Conservation (phyloP, 2,329 filamentous ascomycete genomes). For the Pochonia chlamydosporia region DNA sequence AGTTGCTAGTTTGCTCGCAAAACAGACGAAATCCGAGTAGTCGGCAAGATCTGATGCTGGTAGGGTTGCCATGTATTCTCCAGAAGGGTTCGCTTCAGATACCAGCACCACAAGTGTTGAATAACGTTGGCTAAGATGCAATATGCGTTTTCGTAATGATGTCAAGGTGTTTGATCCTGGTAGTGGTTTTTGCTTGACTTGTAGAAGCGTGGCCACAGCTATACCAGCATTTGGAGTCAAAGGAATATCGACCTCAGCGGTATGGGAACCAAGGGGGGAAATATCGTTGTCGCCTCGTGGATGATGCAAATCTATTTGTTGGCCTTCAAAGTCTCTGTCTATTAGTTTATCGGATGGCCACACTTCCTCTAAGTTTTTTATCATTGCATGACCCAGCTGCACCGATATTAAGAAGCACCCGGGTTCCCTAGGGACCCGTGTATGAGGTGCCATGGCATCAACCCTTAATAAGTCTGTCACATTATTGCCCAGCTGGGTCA, state of each 20-base stretch:
- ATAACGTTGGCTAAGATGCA: slow-evolving; percentile 51
- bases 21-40: slow-evolving; percentile 45
- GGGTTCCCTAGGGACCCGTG: slow-evolving; percentile 10
- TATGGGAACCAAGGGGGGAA: slow-evolving; percentile 19
- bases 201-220: slow-evolving; percentile 64
- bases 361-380: slow-evolving; percentile 42
- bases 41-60: slow-evolving; percentile 35
- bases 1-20: slow-evolving; percentile 35
- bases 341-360: no score
- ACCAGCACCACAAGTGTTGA: slow-evolving; percentile 64
- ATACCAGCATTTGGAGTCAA: slow-evolving; percentile 65
- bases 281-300: slow-evolving; percentile 8
- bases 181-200: slow-evolving; percentile 64
- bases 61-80: slow-evolving; percentile 34
- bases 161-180: slow-evolving; percentile 41
- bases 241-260: slow-evolving; percentile 65
- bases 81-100: slow-evolving; percentile 41
- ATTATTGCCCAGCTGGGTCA: no score
- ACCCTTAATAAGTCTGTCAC: no score
- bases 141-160: slow-evolving; percentile 50
- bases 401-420: slow-evolving; percentile 46
- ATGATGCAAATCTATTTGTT: slow-evolving; percentile 40
- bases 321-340: no score
- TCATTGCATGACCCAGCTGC: slow-evolving; percentile 37
- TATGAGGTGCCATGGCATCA: slow-evolving; percentile 12